Evolutionary conservation across 1,284 basidiomycete species (phyloP), one percentile per base, ranked within the genome.

Genomic region (Cryptococcus sp.): DNA sequence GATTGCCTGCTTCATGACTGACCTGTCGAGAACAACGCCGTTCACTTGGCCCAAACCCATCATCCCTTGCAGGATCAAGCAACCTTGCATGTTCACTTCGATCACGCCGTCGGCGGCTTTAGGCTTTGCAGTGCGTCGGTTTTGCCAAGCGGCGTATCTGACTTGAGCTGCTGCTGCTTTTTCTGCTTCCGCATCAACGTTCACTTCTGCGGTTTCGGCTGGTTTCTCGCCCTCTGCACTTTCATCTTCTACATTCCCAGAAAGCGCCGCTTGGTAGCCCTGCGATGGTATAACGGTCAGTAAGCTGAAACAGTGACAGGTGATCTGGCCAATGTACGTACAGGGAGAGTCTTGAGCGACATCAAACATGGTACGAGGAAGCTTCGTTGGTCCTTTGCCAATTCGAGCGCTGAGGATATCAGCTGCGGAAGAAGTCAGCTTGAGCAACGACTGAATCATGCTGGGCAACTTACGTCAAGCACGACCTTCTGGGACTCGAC

Each of bases 71-170:
- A 96, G 79, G 5, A 97, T 77, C 13, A 95, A 75, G 8, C 90
- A 89, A 1, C 93, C 93, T 73, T 93, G 91, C n/a, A 88, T 84
- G 66, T 85, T 90, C 4, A 86, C 85, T 69, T 85, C 86, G 50
- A 83, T 66, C 7, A 79, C 75, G 16, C 76, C 70, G 15, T 69
- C 60, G 30, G 67, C 66, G 42, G 58, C 65, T 49, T 66, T 69
- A 2, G 73, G 67, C 40, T 69, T 69, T 1, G 64, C 64, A 8
- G 38, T 65, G 41, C 77, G 67, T 22, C 75, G 67, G 53, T 76
- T 78, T 65, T 77, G 67, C 75, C 76, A 78, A 23, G 73, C 72
- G 16, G 61, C 42, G 30, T 61, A 55, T 43, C 70, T 62, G 10
- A 71, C 69, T 20, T 65, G 68, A 13, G 75, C 73, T 4, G 69